Percentiles rank a stretch among this genome's conserved stretches.
These are phyloP conservation scores for Epichloe gansuensis DNA, from an alignment of 2,329 filamentous ascomycete species.

Conservation along the genomic window DNA sequence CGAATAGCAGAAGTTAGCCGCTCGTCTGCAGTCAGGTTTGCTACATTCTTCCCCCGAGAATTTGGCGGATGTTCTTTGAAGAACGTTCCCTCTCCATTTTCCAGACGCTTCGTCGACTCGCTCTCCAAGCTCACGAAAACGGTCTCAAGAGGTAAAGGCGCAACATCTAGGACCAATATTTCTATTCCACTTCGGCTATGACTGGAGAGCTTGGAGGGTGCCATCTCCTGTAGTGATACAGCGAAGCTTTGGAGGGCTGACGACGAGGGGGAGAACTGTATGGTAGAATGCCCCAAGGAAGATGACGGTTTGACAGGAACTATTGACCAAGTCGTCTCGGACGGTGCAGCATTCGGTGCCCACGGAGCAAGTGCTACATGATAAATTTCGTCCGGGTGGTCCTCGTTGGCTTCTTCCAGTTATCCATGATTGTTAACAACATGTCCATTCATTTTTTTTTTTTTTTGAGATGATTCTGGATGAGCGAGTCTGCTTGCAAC, in stretches of 20 bases:
- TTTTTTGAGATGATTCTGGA: background rate
- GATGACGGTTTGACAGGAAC: constrained; percentile 58
- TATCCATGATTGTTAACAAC: background rate
- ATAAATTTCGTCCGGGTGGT: constrained; percentile 28
- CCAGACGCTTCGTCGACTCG: constrained; percentile 63
- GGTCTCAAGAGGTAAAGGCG: constrained; percentile 67
- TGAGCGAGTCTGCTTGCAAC: background rate
- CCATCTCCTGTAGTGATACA: constrained; percentile 55
- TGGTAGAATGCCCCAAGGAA: constrained; percentile 58
- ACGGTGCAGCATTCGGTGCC: constrained; percentile 43
- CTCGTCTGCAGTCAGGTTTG: constrained; percentile 34
- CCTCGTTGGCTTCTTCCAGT: constrained; percentile 21
- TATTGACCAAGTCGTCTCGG: constrained; percentile 69
- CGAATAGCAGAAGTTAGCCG: constrained; percentile 55
- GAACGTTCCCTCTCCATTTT: constrained; percentile 74
- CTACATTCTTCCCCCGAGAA: constrained; percentile 24
- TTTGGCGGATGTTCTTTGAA: constrained; percentile 46
- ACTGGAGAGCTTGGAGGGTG: constrained; percentile 61
- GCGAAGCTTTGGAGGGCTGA: constrained; percentile 69
- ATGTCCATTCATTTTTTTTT: background rate
- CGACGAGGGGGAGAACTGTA: constrained; percentile 65
- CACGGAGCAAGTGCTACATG: constrained; percentile 66
- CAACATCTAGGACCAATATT: constrained; percentile 68
- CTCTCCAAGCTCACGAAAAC: constrained; percentile 79
- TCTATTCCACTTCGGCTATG: constrained; percentile 69